Evolutionary conservation across 306 rosid species (phyloP), one percentile per base, ranked within the genome.

Genomic region (Pterocarpus macrocarpus): DNA sequence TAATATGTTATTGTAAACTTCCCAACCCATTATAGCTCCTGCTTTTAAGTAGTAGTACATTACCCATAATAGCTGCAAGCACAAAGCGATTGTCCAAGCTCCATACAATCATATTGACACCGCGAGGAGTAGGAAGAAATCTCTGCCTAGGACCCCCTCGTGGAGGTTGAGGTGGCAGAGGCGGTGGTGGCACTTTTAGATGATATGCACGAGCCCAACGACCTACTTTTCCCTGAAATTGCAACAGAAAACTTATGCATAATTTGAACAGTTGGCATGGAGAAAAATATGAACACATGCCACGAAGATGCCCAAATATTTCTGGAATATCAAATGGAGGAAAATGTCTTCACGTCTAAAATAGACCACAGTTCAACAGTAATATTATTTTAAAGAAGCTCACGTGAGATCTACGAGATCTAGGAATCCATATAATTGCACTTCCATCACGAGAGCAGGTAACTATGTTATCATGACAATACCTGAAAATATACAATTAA

Each of bases 391-490:
- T 45, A 55, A 67, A 77, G 80, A 79, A 85, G 77, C 98, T 91
- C 91, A 91, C 98, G 82, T 90, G 97, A 73, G 94, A 89, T 89
- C 90, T 94, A 22, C 93, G 98, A 32, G 98, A 89, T 84, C 89
- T 87, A 78, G 98, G 98, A 74, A 91, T 87, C 98, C 98, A 94
- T 82, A 94, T 94, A 86, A 94, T 94, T 76, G 98, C 98, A 82
- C 98, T 94, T 81, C 98, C 98, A 76, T 94, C 98, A 50, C 98
- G 98, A 79, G 98, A 94, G 86, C 98, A 94, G 32, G 98, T 94
- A 61, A 94, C 98, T 76, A 94, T 94, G 86, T 94, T 94, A 88
- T 94, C 97, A 71, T 89, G 97, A 81, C 91, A 86, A 82, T 88
- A 94, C 98, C 97, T 94, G 87, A 81, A 56, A 73, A 84, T 45